A percentile compares a stretch with the other conserved stretches of the same genome.
Evolutionary conservation across 306 rosid genomes (phyloP).

Genomic region (Cucumis melo): DNA sequence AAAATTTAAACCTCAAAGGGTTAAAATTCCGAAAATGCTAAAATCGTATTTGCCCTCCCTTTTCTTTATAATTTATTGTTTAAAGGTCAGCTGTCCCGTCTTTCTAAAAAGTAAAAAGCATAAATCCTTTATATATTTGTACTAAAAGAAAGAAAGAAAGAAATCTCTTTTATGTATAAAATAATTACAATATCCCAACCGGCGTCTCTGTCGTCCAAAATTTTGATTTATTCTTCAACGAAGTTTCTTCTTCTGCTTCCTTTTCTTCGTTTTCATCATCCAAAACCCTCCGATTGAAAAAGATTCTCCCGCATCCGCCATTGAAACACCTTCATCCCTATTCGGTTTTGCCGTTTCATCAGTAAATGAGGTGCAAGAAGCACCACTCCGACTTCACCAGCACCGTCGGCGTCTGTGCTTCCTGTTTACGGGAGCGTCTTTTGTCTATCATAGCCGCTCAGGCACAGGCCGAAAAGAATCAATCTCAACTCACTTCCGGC

Average conservation of each 20-base stretch:
- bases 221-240: background rate
- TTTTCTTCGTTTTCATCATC: background rate
- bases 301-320: background rate
- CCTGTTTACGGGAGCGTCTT: slow-evolving; percentile 81
- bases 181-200: background rate
- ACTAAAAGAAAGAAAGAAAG: too few species aligned
- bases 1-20: too few species aligned
- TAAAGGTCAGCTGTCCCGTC: too few species aligned
- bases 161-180: background rate
- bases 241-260: background rate
- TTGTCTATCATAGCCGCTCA: slow-evolving; percentile 38
- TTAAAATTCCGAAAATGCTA: too few species aligned
- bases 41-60: too few species aligned
- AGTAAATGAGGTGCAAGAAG: slow-evolving; percentile 76
- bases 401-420: slow-evolving; percentile 71
- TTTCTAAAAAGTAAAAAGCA: background rate
- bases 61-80: too few species aligned
- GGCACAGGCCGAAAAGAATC: slow-evolving; percentile 33
- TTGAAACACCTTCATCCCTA: background rate
- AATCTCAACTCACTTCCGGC: slow-evolving; percentile 25
- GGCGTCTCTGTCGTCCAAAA: background rate
- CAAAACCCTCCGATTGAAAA: background rate
- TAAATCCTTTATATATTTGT: background rate
- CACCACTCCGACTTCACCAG: slow-evolving; percentile 50
- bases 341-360: background rate